Conservation (phyloP, 2,329 filamentous ascomycete genomes). For the Beauveria australis region DNA sequence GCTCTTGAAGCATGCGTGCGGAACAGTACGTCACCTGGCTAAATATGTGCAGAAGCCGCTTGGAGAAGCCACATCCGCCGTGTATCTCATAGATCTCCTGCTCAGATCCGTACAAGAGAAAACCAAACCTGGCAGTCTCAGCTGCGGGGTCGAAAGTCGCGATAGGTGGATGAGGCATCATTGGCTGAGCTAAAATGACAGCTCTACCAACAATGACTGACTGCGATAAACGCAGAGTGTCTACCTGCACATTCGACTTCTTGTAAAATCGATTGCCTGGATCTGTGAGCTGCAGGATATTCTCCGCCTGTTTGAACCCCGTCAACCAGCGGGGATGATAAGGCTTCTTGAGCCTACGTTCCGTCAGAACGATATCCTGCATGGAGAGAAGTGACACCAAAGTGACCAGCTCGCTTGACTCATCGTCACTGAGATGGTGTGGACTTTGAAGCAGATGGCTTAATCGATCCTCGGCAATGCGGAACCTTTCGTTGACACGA, state of each 20-base stretch:
- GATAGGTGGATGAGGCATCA: conserved; percentile 24
- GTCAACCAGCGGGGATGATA: conserved; percentile 29
- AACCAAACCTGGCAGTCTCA: conserved; percentile 27
- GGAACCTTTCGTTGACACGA: conserved; percentile 26
- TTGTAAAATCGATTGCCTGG: conserved; percentile 29
- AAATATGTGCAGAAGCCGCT: conserved; percentile 28
- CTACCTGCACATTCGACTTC: conserved; percentile 24
- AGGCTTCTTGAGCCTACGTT: conserved; percentile 26
- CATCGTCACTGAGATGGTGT: conserved; percentile 13
- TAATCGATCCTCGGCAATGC: conserved; percentile 23
- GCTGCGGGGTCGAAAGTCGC: conserved; percentile 20
- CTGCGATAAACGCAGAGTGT: conserved; percentile 27
- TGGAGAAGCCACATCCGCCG: conserved; percentile 34
- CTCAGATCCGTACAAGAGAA: conserved; percentile 30
- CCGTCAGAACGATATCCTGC: conserved; percentile 31
- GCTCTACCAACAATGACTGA: conserved; percentile 31
- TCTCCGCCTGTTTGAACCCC: conserved; percentile 28
- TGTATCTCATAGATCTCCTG: conserved; percentile 30
- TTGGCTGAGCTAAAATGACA: conserved; percentile 31
- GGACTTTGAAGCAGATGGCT: conserved; percentile 21
- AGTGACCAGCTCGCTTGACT: conserved; percentile 27
- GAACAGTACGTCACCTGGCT: conserved; percentile 31
- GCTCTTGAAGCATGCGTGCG: conserved; percentile 26
- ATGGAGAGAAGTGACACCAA: conserved; percentile 30
- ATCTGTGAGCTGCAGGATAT: conserved; percentile 27